phyloP scores from a whole-genome alignment of 805 yeast genomes.

The Myxozyma monticola region DNA sequence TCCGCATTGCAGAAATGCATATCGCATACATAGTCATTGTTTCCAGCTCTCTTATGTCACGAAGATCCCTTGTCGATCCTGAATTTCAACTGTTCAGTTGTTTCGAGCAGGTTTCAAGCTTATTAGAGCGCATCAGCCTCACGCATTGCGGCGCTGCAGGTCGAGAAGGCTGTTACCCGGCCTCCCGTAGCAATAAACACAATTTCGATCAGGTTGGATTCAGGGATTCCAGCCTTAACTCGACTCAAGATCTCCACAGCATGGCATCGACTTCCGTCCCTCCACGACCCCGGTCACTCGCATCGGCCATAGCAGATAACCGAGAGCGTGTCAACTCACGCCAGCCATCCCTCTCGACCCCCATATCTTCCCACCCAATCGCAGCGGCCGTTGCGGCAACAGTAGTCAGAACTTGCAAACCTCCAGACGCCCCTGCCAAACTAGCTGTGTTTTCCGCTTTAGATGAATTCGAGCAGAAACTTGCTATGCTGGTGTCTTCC shows the following conservation, averaged over 20 bases:
- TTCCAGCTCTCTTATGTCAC: too few relatives aligned
- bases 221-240: too few relatives aligned
- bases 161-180: too few relatives aligned
- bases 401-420: neutral
- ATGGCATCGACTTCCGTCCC: neutral
- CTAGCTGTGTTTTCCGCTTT: constrained; percentile 16
- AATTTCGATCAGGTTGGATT: too few relatives aligned
- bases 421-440: neutral
- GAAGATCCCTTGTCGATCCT: too few relatives aligned
- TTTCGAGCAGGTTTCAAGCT: too few relatives aligned
- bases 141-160: too few relatives aligned
- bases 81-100: too few relatives aligned
- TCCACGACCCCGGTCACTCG: constrained; percentile 8
- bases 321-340: neutral
- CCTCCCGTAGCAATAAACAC: too few relatives aligned
- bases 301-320: constrained; percentile 6
- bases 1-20: too few relatives aligned
- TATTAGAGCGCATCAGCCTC: too few relatives aligned
- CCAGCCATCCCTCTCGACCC: neutral
- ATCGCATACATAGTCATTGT: too few relatives aligned
- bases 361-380: neutral
- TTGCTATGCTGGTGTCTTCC: constrained; percentile 10
- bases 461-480: constrained; percentile 19
- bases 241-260: neutral
- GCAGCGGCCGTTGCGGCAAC: neutral